phyloP scores from a whole-genome alignment of 2,329 filamentous ascomycete genomes.

The Colletotrichum musicola region DNA sequence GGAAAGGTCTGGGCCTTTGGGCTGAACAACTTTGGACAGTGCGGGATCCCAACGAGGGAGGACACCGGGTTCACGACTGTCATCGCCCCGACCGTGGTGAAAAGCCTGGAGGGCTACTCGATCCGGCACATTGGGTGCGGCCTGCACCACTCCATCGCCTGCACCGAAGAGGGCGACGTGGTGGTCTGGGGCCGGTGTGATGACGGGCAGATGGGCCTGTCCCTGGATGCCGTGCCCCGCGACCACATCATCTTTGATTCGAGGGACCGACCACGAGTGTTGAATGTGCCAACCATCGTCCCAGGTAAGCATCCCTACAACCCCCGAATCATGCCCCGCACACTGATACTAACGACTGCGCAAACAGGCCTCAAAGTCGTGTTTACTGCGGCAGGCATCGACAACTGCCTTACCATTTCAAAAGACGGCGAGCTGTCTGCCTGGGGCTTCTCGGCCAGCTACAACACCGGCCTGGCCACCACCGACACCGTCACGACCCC shows the following conservation, averaged over 20 bases:
- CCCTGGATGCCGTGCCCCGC: constrained; percentile 61
- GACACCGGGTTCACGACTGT: constrained; percentile 52
- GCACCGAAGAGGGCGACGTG: constrained; percentile 56
- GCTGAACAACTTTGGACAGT: constrained; percentile 78
- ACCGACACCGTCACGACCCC: constrained; percentile 74
- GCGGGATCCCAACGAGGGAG: constrained; percentile 61
- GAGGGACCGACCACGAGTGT: constrained; percentile 72
- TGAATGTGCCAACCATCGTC: constrained; percentile 57
- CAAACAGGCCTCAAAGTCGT: constrained; percentile 37
- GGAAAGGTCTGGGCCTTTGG: constrained; percentile 79
- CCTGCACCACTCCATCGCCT: constrained; percentile 71
- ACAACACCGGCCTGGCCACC: constrained; percentile 31
- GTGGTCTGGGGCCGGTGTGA: constrained; percentile 64
- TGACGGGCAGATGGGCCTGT: constrained; percentile 66
- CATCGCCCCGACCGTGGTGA: constrained; percentile 66
- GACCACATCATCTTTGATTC: constrained; percentile 73
- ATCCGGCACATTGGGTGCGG: constrained; percentile 73
- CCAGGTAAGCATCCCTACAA: constrained; percentile 39
- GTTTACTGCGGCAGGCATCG: constrained; percentile 51
- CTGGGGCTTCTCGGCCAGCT: constrained; percentile 29
- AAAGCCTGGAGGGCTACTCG: constrained; percentile 64
- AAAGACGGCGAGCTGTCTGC: constrained; percentile 15
- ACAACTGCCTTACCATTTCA: constrained; percentile 28
- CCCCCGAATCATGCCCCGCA: rapidly evolving
- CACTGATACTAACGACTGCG: background rate